These are phyloP conservation scores for Flaveria linearis DNA, from an alignment of 129 eudicot species.

Conservation along the genomic window DNA sequence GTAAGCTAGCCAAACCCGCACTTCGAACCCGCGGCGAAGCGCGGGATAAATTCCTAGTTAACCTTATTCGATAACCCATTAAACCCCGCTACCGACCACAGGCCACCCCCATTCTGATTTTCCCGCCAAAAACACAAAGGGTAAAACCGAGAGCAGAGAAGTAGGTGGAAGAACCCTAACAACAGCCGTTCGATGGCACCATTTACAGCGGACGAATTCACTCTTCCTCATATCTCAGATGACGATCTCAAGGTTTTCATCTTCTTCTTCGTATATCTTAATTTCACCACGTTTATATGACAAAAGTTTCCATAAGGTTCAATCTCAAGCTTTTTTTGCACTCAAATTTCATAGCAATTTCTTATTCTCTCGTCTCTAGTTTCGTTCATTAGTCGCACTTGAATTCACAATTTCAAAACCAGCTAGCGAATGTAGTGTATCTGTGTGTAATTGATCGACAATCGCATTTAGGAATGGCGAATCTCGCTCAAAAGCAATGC, in stretches of 20 bases:
- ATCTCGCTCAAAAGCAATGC: too few relatives aligned
- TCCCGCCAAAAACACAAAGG: conserved; percentile 31
- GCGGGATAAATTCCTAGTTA: too few relatives aligned
- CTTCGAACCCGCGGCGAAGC: too few relatives aligned
- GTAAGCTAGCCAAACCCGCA: too few relatives aligned
- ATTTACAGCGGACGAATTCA: conserved; percentile 18
- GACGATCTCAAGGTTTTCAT: conserved; percentile 53
- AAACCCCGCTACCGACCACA: not conserved
- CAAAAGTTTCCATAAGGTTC: not conserved
- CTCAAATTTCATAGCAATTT: not conserved
- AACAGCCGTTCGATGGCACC: conserved; percentile 24
- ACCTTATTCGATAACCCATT: not conserved
- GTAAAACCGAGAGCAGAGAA: not conserved
- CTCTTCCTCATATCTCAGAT: conserved; percentile 37
- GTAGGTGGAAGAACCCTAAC: conserved; percentile 34
- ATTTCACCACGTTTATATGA: not conserved
- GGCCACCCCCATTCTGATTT: not conserved
- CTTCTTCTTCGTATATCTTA: not conserved
- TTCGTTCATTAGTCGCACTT: too few relatives aligned
- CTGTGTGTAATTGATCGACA: too few relatives aligned
- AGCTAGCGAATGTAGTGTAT: too few relatives aligned
- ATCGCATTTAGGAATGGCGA: too few relatives aligned
- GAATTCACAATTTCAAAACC: too few relatives aligned
- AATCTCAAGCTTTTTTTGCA: not conserved
- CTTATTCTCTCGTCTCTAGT: too few relatives aligned